A percentile compares a stretch with the other conserved stretches of the same genome.
These are phyloP conservation scores for Pyrenophora seminiperda DNA, from an alignment of 2,329 filamentous ascomycete species.

Conservation along the genomic window DNA sequence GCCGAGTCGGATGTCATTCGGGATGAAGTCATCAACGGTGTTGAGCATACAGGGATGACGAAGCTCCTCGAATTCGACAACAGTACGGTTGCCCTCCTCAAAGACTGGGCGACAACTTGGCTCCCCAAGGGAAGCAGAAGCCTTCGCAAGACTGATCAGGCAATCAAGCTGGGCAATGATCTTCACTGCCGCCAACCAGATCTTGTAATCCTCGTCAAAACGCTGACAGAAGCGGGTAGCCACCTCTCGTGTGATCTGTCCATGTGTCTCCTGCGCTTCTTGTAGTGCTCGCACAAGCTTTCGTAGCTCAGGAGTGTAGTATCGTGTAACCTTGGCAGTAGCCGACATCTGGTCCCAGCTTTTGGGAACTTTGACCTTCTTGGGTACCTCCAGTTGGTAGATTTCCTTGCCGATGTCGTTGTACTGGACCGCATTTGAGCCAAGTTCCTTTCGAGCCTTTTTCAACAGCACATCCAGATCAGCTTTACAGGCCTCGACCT, in stretches of 20 bases:
- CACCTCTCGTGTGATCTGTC: slow-evolving; percentile 87
- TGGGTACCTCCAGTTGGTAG: slow-evolving; percentile 89
- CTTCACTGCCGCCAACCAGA: slow-evolving; percentile 87
- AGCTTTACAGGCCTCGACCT: slow-evolving; percentile 74
- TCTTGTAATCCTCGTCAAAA: slow-evolving; percentile 84
- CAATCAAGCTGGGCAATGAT: slow-evolving; percentile 93
- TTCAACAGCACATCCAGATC: slow-evolving; percentile 74
- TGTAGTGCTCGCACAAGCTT: slow-evolving; percentile 84
- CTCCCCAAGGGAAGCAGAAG: slow-evolving; percentile 80
- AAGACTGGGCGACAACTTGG: slow-evolving; percentile 91
- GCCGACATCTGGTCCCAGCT: slow-evolving; percentile 97
- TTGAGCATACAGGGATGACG: slow-evolving; percentile 94
- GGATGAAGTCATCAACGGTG: slow-evolving; percentile 91
- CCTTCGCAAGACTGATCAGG: slow-evolving; percentile 87
- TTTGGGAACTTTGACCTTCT: slow-evolving; percentile 84
- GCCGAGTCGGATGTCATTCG: slow-evolving; percentile 88
- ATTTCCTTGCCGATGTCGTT: slow-evolving; percentile 92
- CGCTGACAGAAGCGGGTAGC: slow-evolving; percentile 80
- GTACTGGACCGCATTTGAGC: slow-evolving; percentile 65
- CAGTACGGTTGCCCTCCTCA: slow-evolving; percentile 79
- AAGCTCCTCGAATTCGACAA: slow-evolving; percentile 89
- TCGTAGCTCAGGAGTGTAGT: slow-evolving; percentile 86
- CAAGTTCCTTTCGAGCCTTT: slow-evolving; percentile 72
- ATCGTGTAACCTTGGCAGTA: slow-evolving; percentile 86
- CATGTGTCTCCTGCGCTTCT: slow-evolving; percentile 92